Evolutionary conservation across 2,329 filamentous ascomycete genomes (phyloP).

Genomic region (Aureobasidium musti): DNA sequence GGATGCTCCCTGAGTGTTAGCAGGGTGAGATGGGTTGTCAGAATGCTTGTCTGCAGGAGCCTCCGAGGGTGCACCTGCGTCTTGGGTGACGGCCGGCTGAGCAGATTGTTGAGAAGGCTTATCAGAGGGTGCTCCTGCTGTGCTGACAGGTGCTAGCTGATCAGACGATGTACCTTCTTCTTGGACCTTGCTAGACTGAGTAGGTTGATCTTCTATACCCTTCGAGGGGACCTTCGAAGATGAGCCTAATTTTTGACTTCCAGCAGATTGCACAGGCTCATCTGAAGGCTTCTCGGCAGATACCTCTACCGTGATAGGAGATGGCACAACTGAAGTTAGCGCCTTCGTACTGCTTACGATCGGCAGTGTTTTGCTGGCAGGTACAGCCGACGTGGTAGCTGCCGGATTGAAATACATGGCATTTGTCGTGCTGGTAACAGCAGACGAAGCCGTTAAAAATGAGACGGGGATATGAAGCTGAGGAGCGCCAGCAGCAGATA

Average conservation of each 20-base stretch:
- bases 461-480: background rate
- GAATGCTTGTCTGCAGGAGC: background rate
- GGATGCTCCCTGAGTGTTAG: background rate
- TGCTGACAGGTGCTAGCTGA: background rate
- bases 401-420: conserved; percentile 1
- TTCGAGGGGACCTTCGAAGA: background rate
- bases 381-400: background rate
- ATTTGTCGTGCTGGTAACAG: conserved; percentile 8
- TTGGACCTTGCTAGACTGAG: background rate
- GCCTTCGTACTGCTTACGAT: background rate
- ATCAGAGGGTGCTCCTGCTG: background rate
- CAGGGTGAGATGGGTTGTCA: background rate
- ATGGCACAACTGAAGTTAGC: background rate
- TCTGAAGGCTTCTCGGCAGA: background rate
- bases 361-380: background rate
- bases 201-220: background rate
- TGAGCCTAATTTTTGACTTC: background rate
- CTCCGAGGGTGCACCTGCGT: background rate
- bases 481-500: conserved; percentile 10
- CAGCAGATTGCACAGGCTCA: background rate
- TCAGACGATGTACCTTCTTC: background rate
- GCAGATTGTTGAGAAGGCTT: background rate
- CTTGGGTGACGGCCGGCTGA: background rate
- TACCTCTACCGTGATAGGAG: background rate
- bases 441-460: background rate